Base-by-base conservation (phyloP, 2,329 filamentous ascomycete species). In the Teratosphaeria viscida region DNA sequence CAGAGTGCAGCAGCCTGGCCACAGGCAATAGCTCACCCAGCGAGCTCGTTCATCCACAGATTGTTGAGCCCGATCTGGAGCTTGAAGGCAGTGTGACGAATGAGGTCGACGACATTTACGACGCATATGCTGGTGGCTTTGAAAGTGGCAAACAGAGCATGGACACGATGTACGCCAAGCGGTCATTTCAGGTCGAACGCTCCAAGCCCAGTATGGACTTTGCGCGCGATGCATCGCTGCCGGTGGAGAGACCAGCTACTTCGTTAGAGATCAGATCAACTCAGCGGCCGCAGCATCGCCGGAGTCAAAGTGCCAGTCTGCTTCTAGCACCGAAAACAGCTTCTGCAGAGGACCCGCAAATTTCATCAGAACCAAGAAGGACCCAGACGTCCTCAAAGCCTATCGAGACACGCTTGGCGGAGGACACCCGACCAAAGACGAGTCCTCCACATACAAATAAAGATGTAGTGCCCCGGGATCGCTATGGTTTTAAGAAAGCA, bases 401-500 rank as follows among this genome's bases (percentile, higher is more conserved):
- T n/a, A 54, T 34, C 23, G 34, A n/a, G 8, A 47, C 55, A 23
- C 55, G 29, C 11, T 29, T 12, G 27, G 57, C n/a, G n/a, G 16
- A 54, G 19, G 39, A 61, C 8, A 54, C 26, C 34, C 19, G 39
- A 56, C 7, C 53, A 14, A 55, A 55, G 26, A 49, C n/a, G 5
- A 26, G 53, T 11, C 27, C 34, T 10, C 49, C 35, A 54, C 19
- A 32, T 8, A 27, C 27, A 32, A n/a, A n/a, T 11, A n/a, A 6
- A 14, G 27, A 55, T 23, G 19, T 29, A 16, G 68, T 75, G 5
- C 74, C 76, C 39, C 85, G 91, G 58, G 92, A 96, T 72, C 83
- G 89, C 16, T 96, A 96, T 69, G 92, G 92, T 3, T 97, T 97
- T 77, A 89, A 90, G 65, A 97, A 96, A 72, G 82, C 84, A 43